A percentile compares a stretch with the other conserved stretches of the same genome.
Conservation (phyloP, 768 basidiomycete species). For the Mycena maculata region DNA sequence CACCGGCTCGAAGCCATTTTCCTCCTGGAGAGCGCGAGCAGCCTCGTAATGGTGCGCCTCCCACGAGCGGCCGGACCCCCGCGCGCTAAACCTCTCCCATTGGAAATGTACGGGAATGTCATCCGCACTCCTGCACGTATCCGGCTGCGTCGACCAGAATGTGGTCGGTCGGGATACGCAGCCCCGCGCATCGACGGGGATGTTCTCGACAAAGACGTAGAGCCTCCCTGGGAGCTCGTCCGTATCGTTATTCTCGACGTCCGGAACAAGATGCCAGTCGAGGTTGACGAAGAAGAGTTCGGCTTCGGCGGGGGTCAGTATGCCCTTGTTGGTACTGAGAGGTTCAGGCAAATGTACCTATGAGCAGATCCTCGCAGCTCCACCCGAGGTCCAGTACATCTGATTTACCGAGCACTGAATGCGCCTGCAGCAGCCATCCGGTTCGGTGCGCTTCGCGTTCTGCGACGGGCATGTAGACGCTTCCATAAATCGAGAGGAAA, state of each 20-base stretch:
- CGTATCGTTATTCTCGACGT: neutral
- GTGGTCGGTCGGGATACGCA: neutral
- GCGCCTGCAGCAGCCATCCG: constrained; percentile 4
- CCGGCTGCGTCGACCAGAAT: constrained; percentile 3
- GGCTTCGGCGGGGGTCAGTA: neutral
- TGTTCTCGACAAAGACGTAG: constrained; percentile 7
- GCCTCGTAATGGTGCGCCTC: constrained; percentile 10
- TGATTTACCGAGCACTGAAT: neutral
- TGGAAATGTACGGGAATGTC: neutral
- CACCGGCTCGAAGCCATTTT: neutral
- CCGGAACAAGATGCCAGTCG: neutral
- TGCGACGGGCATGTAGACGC: constrained; percentile 9
- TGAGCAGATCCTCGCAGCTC: constrained; percentile 6
- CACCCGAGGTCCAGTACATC: neutral
- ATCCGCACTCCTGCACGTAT: neutral
- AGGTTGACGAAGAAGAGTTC: constrained; percentile 19
- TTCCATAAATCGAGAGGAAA: constrained; percentile 9
- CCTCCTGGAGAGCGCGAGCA: neutral
- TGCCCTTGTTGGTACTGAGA: no score
- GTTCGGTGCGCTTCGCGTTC: constrained; percentile 7
- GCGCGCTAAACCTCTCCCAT: constrained; percentile 4
- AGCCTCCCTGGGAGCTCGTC: neutral
- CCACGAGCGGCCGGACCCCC: constrained; percentile 8
- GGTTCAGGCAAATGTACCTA: neutral
- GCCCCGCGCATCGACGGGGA: neutral